Percentiles rank a stretch among this genome's conserved stretches.
Evolutionary conservation across 371 early-diverging fungal species (phyloP).

Genomic region (Capillidium heterosporum): DNA sequence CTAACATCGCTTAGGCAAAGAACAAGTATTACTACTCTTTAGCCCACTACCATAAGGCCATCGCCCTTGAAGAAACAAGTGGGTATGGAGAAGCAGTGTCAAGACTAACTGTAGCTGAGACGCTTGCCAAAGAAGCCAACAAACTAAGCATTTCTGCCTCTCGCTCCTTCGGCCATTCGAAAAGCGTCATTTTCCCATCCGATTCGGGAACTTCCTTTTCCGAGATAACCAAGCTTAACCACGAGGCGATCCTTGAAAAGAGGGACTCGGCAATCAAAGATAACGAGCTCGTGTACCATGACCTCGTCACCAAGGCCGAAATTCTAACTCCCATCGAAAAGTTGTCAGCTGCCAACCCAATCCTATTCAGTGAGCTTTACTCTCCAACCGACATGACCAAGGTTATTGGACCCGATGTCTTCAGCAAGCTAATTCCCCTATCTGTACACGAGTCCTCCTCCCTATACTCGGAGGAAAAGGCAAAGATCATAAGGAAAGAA

Average conservation of each 20-base stretch:
- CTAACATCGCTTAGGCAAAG: slow-evolving; percentile 20
- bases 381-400: slow-evolving; percentile 42
- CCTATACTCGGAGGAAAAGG: slow-evolving; percentile 88
- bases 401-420: slow-evolving; percentile 69
- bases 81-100: slow-evolving; percentile 77
- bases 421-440: slow-evolving; percentile 70
- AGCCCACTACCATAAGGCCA: slow-evolving; percentile 64
- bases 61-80: slow-evolving; percentile 48
- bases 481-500: slow-evolving; percentile 64
- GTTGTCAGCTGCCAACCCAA: slow-evolving; percentile 48
- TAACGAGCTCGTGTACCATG: slow-evolving; percentile 93
- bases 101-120: slow-evolving; percentile 57
- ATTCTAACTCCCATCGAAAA: slow-evolving; percentile 67
- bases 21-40: slow-evolving; percentile 66
- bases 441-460: slow-evolving; percentile 80
- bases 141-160: slow-evolving; percentile 32
- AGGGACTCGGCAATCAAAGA: slow-evolving; percentile 44
- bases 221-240: slow-evolving; percentile 37
- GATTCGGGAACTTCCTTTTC: slow-evolving; percentile 37
- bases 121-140: slow-evolving; percentile 61
- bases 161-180: slow-evolving; percentile 14
- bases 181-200: slow-evolving; percentile 16
- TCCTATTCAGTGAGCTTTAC: slow-evolving; percentile 57
- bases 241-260: slow-evolving; percentile 37
- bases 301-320: slow-evolving; percentile 58